phyloP scores from a whole-genome alignment of 306 rosid species.

The Dalbergia cultrata region DNA sequence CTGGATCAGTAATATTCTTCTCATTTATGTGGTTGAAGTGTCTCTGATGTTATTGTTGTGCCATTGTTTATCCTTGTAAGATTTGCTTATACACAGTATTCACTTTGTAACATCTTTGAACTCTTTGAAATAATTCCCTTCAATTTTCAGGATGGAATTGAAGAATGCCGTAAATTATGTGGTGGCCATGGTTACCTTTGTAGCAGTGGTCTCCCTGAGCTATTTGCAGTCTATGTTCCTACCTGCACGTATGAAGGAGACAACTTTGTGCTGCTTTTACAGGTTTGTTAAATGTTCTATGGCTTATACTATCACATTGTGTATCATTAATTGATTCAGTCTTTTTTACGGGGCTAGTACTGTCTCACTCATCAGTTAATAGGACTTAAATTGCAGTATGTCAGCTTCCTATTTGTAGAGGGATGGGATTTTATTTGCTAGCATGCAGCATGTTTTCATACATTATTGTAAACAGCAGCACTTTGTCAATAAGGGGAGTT shows the following conservation, averaged over 20 bases:
- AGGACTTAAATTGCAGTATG: slow-evolving; percentile 3
- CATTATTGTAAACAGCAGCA: background rate
- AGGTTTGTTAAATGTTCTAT: slow-evolving; percentile 62
- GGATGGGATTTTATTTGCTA: slow-evolving; percentile 32
- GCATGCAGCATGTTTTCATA: slow-evolving; percentile 23
- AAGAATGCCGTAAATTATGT: slow-evolving; percentile 94
- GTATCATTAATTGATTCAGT: slow-evolving; percentile 15
- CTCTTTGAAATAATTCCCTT: slow-evolving; percentile 24
- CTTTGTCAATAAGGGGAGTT: background rate
- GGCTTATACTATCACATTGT: slow-evolving; percentile 22
- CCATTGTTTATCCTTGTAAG: slow-evolving; percentile 16
- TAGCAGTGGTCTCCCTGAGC: slow-evolving; percentile 96
- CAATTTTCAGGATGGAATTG: slow-evolving; percentile 84
- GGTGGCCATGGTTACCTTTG: slow-evolving; percentile 98
- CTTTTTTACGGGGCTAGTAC: background rate
- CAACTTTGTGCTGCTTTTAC: slow-evolving; percentile 85
- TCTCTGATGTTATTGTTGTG: slow-evolving; percentile 40
- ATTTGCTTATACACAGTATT: slow-evolving; percentile 24
- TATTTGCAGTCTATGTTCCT: slow-evolving; percentile 97
- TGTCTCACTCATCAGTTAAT: slow-evolving; percentile 16
- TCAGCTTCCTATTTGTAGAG: slow-evolving; percentile 22
- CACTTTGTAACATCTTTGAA: slow-evolving; percentile 11
- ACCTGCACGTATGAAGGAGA: slow-evolving; percentile 99
- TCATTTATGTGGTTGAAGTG: slow-evolving; percentile 31
- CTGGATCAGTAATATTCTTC: background rate